These are phyloP conservation scores for Hevea brasiliensis DNA, from an alignment of 345 rosid genomes.

Conservation along the genomic window DNA sequence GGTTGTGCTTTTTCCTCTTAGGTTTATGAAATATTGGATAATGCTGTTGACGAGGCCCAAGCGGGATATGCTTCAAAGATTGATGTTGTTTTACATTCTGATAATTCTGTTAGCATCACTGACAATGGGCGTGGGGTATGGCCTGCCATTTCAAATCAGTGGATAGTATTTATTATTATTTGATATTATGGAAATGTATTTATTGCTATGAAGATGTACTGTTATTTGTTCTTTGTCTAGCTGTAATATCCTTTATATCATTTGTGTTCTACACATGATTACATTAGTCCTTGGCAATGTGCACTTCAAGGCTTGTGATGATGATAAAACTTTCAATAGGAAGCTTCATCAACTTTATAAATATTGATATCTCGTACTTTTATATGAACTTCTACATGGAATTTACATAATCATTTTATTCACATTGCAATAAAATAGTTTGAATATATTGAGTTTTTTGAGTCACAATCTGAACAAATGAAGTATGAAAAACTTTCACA, in stretches of 20 bases:
- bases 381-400: not conserved
- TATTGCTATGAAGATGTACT: not conserved
- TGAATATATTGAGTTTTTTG: not conserved
- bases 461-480: not conserved
- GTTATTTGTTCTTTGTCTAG: not conserved
- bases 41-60: conserved; percentile 98
- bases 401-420: not conserved
- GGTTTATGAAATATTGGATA: conserved; percentile 98
- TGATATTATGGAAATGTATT: not conserved
- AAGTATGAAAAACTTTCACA: not conserved
- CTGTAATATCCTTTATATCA: not conserved
- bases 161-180: conserved; percentile 1
- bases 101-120: conserved; percentile 81
- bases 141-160: conserved; percentile 2
- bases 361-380: not conserved
- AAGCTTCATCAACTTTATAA: not conserved
- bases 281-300: not conserved
- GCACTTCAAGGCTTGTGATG: not conserved
- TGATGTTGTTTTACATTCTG: conserved; percentile 61
- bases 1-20: conserved; percentile 28
- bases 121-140: conserved; percentile 99
- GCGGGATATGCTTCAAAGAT: conserved; percentile 86
- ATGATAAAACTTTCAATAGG: not conserved
- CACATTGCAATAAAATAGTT: not conserved
- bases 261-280: not conserved